Evolutionary conservation across 768 basidiomycete species (phyloP), one percentile per base, ranked within the genome.

Genomic region (Scleroderma bovista): DNA sequence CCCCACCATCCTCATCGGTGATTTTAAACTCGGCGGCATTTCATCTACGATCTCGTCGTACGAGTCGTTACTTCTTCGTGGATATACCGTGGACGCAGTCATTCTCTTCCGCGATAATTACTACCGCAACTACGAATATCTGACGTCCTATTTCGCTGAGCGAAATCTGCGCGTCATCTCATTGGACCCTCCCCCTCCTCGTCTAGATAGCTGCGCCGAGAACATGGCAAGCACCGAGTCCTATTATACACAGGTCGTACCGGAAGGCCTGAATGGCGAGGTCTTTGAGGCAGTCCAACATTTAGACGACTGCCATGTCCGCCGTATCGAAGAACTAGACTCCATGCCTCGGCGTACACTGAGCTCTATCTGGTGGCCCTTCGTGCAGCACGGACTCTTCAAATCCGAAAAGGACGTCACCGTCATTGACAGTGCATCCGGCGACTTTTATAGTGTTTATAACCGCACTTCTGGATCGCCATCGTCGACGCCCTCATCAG

Each of bases 331-430:
- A 11, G 80, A 87, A 38, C 78, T 98, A 8, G 77, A 83, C 44
- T 77, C 84, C 1, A 91, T 95, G 83, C 81, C 91, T 3, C 71
- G 72, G 10, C 78, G 93, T 33, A 84, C 93, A 1, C 71, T 88
- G 39, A 76, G 92, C 47, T 75, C 75, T 2, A 74, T 96, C 40
- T 98, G 95, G 95, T 98, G 93, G 92, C 95, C 95, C 0, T 98
- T 98, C 62, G 91, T 93, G 2, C 95, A 98, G 62, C 95, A 98
- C 55, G 81, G 80, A 0, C 72, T 83, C 16, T 73, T 91, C 41
- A 77, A 80, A 52, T 71, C 73, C 44, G 80, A 83, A 47, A 65
- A 79, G 37, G 85, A 93, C 57, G 85, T 97, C 26, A 90, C 84
- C 42, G 85, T 94, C 50, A 90, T 97, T 57, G 93, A 97, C 64